A percentile compares a stretch with the other conserved stretches of the same genome.
phyloP scores from a whole-genome alignment of 2,329 filamentous ascomycete genomes.

The Colletotrichum noveboracense region DNA sequence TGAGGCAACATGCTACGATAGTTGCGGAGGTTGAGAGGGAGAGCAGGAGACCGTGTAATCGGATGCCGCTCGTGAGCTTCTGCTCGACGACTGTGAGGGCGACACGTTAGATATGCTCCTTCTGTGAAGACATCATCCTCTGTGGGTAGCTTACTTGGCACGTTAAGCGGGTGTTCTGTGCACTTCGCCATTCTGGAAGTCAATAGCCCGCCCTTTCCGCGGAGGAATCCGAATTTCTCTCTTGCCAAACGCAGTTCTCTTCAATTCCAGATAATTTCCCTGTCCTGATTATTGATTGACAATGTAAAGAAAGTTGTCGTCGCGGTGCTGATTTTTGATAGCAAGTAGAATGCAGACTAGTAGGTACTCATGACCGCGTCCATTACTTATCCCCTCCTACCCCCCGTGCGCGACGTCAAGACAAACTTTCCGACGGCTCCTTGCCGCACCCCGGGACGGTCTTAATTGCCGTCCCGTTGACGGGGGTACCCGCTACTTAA shows the following conservation, averaged over 20 bases:
- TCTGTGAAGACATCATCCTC: neutral
- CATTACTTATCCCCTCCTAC: neutral
- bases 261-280: neutral
- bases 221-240: neutral
- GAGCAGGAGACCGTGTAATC: neutral
- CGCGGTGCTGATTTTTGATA: neutral
- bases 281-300: accelerated
- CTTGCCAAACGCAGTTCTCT: neutral
- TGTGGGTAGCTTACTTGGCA: neutral
- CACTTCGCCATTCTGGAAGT: neutral
- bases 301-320: neutral
- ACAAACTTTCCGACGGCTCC: neutral
- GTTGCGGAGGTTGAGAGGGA: neutral
- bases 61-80: neutral
- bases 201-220: neutral
- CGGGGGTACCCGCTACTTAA: neutral
- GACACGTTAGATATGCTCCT: neutral
- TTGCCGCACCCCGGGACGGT: neutral
- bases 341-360: neutral
- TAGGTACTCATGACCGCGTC: neutral
- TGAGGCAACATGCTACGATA: neutral
- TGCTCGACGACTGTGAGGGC: neutral
- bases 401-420: neutral
- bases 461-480: neutral
- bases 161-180: neutral